Percentiles rank a stretch among this genome's conserved stretches.
Conservation (phyloP, 345 rosid genomes). For the Heritiera littoralis region DNA sequence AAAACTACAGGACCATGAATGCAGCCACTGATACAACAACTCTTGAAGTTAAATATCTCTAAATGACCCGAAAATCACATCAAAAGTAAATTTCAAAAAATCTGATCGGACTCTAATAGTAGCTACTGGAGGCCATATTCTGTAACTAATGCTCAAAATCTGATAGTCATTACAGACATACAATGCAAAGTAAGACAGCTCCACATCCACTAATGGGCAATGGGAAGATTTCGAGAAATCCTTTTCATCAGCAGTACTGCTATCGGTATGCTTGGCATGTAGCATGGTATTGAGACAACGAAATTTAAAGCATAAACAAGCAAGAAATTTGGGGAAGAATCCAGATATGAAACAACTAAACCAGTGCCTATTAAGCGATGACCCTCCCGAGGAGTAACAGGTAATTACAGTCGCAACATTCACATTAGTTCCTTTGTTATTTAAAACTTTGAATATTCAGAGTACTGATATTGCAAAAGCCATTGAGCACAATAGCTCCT, state of each 20-base stretch:
- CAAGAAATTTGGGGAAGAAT: neutral
- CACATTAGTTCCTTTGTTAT: neutral
- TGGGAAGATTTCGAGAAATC: neutral
- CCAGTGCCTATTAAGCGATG: neutral
- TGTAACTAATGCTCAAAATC: neutral
- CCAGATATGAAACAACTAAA: slow-evolving; percentile 9
- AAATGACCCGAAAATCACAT: slow-evolving; percentile 3
- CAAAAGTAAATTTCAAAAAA: neutral
- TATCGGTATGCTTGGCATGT: neutral
- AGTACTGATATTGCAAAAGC: neutral
- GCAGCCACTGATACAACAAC: neutral
- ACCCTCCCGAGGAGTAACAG: neutral
- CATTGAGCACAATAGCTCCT: neutral
- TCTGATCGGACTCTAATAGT: neutral
- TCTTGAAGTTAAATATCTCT: neutral
- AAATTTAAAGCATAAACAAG: neutral
- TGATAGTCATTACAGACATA: neutral
- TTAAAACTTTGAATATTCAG: neutral
- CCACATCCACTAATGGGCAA: neutral
- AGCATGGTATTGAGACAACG: neutral
- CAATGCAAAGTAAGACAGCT: slow-evolving; percentile 1
- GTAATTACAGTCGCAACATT: neutral
- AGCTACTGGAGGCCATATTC: neutral
- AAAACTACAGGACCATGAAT: neutral
- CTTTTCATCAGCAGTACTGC: neutral